Evolutionary conservation across 352 stramenopile genomes (phyloP).

Genomic region (Globisporangium perplexum): DNA sequence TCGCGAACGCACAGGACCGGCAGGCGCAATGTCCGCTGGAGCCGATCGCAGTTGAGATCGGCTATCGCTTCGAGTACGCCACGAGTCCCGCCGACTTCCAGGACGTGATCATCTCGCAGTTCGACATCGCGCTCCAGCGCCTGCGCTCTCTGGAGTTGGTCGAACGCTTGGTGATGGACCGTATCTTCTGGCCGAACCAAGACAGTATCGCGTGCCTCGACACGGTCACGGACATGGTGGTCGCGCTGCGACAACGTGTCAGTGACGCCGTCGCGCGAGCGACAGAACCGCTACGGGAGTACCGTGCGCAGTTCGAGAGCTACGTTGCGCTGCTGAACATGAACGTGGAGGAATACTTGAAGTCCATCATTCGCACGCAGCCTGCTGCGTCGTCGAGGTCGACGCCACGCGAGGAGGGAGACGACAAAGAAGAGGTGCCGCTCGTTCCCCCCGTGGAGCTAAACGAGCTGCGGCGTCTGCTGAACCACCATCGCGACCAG

Average conservation of each 20-base stretch:
- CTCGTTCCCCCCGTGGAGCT: constrained; percentile 62
- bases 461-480: constrained; percentile 60
- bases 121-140: constrained; percentile 76
- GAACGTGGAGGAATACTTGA: constrained; percentile 82
- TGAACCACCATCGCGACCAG: constrained; percentile 59
- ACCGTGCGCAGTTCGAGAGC: constrained; percentile 74
- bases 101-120: constrained; percentile 56
- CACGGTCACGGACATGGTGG: constrained; percentile 54
- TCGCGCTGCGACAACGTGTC: constrained; percentile 45
- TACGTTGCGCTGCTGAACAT: constrained; percentile 90
- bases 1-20: constrained; percentile 45
- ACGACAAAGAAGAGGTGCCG: constrained; percentile 37
- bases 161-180: constrained; percentile 92
- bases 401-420: constrained; percentile 22
- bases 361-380: constrained; percentile 47
- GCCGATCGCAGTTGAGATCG: constrained; percentile 30
- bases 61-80: constrained; percentile 76
- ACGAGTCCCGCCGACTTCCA: constrained; percentile 65
- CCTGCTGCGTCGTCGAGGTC: constrained; percentile 15
- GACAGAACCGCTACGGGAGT: constrained; percentile 58
- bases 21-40: constrained; percentile 53
- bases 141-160: constrained; percentile 87
- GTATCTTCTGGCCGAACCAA: constrained; percentile 93
- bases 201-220: constrained; percentile 87
- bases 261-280: constrained; percentile 32